Percentiles rank a stretch among this genome's conserved stretches.
Evolutionary conservation across 106 monocot species (phyloP).

Genomic region (Acanthochlamys bracteata): DNA sequence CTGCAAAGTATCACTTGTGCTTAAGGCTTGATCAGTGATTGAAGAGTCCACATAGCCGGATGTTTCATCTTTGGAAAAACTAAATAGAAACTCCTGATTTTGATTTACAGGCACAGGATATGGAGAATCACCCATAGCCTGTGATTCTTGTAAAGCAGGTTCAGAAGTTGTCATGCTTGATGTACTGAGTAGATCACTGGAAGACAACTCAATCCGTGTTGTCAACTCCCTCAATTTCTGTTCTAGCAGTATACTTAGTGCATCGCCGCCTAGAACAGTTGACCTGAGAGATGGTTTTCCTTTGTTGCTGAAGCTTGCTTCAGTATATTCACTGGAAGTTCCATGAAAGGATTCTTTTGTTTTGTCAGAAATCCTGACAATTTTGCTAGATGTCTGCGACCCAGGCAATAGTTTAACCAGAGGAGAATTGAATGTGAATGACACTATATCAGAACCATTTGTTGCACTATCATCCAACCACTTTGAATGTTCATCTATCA

Average conservation of each 20-base stretch:
- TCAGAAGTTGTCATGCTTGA: slow-evolving; percentile 18
- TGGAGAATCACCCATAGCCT: slow-evolving; percentile 11
- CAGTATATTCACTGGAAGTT: slow-evolving; percentile 11
- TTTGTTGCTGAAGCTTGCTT: slow-evolving; percentile 6
- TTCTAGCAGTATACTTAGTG: slow-evolving; percentile 67
- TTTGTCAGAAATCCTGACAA: slow-evolving; percentile 27
- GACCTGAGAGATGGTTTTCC: slow-evolving; percentile 18
- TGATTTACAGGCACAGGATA: not conserved
- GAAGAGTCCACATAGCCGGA: slow-evolving; percentile 9
- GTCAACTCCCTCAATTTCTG: slow-evolving; percentile 77
- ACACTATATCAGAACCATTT: slow-evolving; percentile 41
- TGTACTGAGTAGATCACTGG: slow-evolving; percentile 17
- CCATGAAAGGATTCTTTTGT: slow-evolving; percentile 13
- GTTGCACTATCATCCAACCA: slow-evolving; percentile 26
- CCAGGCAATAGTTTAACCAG: slow-evolving; percentile 21
- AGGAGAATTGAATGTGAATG: slow-evolving; percentile 69
- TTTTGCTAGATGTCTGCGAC: slow-evolving; percentile 4
- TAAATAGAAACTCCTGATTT: slow-evolving; percentile 12
- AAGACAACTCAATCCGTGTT: slow-evolving; percentile 25
- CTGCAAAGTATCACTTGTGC: slow-evolving; percentile 10
- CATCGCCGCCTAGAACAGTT: slow-evolving; percentile 58
- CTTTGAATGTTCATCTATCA: slow-evolving; percentile 30
- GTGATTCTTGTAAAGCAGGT: slow-evolving; percentile 19
- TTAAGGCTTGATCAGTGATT: slow-evolving; percentile 19
- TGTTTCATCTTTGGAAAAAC: not conserved